These are phyloP conservation scores for Eucalyptus virginea DNA, from an alignment of 345 rosid genomes.

Conservation along the genomic window DNA sequence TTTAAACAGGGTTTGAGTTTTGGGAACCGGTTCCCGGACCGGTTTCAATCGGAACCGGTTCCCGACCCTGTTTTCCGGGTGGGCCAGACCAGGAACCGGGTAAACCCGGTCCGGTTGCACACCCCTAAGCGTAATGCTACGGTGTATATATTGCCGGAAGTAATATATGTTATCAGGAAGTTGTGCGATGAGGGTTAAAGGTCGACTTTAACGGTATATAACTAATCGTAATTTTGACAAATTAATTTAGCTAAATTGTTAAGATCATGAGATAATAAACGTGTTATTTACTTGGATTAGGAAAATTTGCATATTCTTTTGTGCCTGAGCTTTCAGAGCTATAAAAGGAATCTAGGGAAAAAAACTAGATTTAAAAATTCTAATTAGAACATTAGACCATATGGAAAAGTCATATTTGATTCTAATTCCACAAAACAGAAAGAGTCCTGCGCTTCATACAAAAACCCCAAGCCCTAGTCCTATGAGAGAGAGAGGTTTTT, in stretches of 20 bases:
- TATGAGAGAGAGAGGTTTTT: no score
- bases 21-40: no score
- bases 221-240: neutral
- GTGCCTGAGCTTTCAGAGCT: neutral
- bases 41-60: no score
- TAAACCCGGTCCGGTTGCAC: no score
- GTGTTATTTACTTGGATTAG: neutral
- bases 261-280: neutral
- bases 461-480: neutral
- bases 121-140: no score
- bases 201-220: no score
- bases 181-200: no score
- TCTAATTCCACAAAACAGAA: neutral
- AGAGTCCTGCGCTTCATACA: neutral
- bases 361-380: neutral
- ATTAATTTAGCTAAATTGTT: neutral
- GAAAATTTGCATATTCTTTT: neutral
- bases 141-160: no score
- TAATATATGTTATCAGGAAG: no score
- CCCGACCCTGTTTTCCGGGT: no score
- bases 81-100: no score
- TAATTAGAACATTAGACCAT: neutral
- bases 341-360: neutral
- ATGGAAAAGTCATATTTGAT: neutral
- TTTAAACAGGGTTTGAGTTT: no score